These are phyloP conservation scores for Yamadazyma conglobata DNA, from an alignment of 1,139 yeast genomes.

Conservation along the genomic window DNA sequence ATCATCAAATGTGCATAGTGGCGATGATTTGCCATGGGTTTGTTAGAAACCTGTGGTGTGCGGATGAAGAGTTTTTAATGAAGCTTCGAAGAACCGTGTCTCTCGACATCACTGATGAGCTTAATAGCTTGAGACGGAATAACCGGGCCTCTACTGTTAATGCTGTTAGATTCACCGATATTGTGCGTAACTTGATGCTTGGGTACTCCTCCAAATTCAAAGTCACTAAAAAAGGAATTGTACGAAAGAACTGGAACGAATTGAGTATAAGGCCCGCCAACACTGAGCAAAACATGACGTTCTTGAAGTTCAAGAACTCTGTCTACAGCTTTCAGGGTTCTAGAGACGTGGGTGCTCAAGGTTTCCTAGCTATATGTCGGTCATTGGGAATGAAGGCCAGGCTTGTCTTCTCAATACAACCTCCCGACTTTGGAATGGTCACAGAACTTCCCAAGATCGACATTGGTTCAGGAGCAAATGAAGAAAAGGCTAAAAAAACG, in stretches of 20 bases:
- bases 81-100: constrained; percentile 45
- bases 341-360: constrained; percentile 80
- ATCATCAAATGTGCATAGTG: constrained; percentile 62
- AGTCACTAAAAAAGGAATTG: constrained; percentile 42
- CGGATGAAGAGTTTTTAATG: constrained; percentile 40
- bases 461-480: constrained; percentile 1
- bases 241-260: constrained; percentile 62
- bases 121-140: constrained; percentile 32
- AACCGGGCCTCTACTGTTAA: constrained; percentile 40
- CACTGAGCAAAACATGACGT: constrained; percentile 20
- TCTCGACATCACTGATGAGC: constrained; percentile 40
- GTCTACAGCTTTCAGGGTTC: constrained; percentile 58
- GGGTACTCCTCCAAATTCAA: constrained; percentile 61
- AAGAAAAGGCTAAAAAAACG: background rate
- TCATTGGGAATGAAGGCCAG: constrained; percentile 71
- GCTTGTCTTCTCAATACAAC: constrained; percentile 78
- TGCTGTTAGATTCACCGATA: constrained; percentile 72
- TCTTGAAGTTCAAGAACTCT: constrained; percentile 36
- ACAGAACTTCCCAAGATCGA: constrained; percentile 18
- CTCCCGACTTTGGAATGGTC: constrained; percentile 70
- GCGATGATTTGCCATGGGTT: constrained; percentile 64
- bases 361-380: constrained; percentile 74
- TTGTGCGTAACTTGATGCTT: constrained; percentile 60
- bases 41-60: constrained; percentile 73
- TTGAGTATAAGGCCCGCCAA: constrained; percentile 25